These are phyloP conservation scores for Suillus bovinus DNA, from an alignment of 768 basidiomycete species.

Conservation along the genomic window DNA sequence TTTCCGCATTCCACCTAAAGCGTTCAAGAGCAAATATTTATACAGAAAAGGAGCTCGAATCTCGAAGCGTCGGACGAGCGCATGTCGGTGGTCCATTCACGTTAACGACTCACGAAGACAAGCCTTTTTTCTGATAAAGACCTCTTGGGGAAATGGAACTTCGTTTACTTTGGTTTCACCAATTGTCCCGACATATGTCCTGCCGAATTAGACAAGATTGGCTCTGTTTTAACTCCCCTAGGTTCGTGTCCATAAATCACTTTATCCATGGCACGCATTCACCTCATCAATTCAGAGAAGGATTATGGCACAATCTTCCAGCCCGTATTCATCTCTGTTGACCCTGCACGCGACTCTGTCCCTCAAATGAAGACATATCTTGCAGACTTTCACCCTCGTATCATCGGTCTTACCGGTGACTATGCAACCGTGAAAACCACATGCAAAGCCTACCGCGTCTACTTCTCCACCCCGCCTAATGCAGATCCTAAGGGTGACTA, in stretches of 20 bases:
- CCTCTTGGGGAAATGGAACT: constrained; percentile 86
- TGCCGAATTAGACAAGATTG: constrained; percentile 95
- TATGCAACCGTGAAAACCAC: constrained; percentile 82
- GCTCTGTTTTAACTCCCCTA: constrained; percentile 66
- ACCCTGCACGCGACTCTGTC: constrained; percentile 86
- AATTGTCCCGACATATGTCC: constrained; percentile 99
- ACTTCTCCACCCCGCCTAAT: constrained; percentile 93
- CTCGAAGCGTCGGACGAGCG: constrained; percentile 78
- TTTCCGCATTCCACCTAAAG: neutral
- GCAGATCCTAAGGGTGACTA: constrained; percentile 91
- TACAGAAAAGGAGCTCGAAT: constrained; percentile 72
- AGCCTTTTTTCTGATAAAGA: constrained; percentile 81
- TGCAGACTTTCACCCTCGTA: constrained; percentile 87
- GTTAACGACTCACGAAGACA: constrained; percentile 64
- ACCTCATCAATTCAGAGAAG: constrained; percentile 49
- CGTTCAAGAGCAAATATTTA: neutral
- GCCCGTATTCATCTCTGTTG: constrained; percentile 94
- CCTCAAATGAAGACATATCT: constrained; percentile 63
- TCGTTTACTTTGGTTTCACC: constrained; percentile 98
- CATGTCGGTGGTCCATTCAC: constrained; percentile 90
- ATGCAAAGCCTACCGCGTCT: constrained; percentile 96
- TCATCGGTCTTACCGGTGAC: constrained; percentile 86
- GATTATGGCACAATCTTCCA: constrained; percentile 71
- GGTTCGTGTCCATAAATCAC: constrained; percentile 41
- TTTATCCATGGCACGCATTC: constrained; percentile 9